Conservation (phyloP, 2,329 filamentous ascomycete species). For the Ophiostoma australiae region DNA sequence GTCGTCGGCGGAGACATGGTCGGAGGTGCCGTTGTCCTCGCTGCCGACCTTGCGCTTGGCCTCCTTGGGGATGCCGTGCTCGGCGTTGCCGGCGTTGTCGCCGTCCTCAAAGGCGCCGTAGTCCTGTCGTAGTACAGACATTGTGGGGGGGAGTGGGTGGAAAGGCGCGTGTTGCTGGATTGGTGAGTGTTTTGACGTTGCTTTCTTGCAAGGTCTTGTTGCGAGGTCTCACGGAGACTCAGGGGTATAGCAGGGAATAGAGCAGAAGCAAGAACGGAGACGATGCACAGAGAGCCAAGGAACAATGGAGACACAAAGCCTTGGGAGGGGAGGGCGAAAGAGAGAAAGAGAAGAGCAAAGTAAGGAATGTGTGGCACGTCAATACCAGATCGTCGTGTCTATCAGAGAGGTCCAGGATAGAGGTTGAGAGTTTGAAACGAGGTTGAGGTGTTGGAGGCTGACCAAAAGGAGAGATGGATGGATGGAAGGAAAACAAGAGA, state of each 20-base stretch:
- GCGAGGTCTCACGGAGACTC: conserved; percentile 3
- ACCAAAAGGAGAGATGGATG: neutral
- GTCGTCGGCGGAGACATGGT: conserved; percentile 9
- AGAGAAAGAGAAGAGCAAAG: neutral
- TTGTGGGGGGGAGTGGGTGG: neutral
- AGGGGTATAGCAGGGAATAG: neutral
- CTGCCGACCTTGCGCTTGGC: conserved; percentile 10
- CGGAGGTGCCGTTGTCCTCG: conserved; percentile 6
- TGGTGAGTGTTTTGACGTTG: neutral
- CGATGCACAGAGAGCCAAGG: conserved; percentile 7
- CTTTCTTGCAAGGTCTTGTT: neutral
- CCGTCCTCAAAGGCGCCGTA: conserved; percentile 11
- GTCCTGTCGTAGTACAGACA: conserved; percentile 16
- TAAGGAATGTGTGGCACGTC: conserved; percentile 15
- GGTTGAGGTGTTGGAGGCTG: neutral
- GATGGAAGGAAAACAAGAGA: neutral
- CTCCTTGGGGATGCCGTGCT: neutral
- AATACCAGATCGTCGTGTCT: conserved; percentile 15
- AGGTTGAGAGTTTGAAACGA: neutral
- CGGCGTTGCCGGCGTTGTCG: neutral
- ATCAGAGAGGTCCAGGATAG: neutral
- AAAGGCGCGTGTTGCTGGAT: neutral
- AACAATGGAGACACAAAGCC: neutral
- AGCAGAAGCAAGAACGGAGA: neutral
- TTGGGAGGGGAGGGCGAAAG: neutral